Evolutionary conservation across 495 filamentous ascomycete genomes (phyloP).

Genomic region (Ascobolus immersus): DNA sequence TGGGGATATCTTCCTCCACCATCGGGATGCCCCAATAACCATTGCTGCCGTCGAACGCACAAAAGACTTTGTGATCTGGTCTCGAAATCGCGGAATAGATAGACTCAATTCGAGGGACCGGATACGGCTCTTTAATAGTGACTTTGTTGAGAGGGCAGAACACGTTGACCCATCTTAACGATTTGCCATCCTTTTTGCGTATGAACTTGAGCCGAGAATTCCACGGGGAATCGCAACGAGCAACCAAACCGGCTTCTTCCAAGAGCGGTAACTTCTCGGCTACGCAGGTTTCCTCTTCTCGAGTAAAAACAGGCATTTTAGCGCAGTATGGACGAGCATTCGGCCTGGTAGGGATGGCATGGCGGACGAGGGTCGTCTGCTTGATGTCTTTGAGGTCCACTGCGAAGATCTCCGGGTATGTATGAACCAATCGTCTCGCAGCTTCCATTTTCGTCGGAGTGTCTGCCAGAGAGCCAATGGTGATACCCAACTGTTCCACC

Average conservation of each 20-base stretch:
- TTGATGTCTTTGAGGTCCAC: too few relatives aligned
- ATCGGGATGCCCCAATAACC: slow-evolving; percentile 1
- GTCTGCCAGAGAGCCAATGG: neutral
- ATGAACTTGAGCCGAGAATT: slow-evolving; percentile 1
- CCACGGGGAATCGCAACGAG: slow-evolving; percentile 1
- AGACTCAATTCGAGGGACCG: slow-evolving; percentile 1
- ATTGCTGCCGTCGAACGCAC: neutral
- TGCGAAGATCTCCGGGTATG: too few relatives aligned
- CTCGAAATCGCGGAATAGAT: neutral
- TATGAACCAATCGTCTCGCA: too few relatives aligned
- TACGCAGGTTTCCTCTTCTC: slow-evolving; percentile 1
- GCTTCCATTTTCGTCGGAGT: too few relatives aligned
- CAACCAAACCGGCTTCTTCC: slow-evolving; percentile 1
- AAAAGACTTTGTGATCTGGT: neutral
- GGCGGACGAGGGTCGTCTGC: too few relatives aligned
- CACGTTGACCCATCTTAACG: slow-evolving; percentile 1
- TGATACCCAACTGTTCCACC: neutral
- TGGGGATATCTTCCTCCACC: neutral
- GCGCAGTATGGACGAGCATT: neutral
- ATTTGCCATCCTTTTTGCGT: neutral
- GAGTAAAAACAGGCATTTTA: neutral
- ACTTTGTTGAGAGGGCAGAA: slow-evolving; percentile 1
- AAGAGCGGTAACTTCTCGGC: neutral
- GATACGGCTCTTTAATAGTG: neutral
- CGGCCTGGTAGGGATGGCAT: neutral